Percentiles rank a stretch among this genome's conserved stretches.
These are phyloP conservation scores for Yamadazyma paraphyllophila DNA, from an alignment of 805 yeast species.

Conservation along the genomic window DNA sequence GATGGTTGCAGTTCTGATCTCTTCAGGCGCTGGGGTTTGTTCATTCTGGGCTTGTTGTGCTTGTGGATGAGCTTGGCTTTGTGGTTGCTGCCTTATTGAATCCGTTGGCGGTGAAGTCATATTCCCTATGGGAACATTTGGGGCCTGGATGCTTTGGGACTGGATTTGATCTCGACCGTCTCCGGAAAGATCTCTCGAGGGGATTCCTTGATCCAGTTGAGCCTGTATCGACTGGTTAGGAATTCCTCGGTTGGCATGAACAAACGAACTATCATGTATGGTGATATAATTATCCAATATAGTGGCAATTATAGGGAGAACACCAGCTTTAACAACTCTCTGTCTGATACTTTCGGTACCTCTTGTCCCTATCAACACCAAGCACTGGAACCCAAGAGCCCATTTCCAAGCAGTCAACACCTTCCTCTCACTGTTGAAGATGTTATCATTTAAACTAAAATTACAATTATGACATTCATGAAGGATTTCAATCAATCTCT, in stretches of 20 bases:
- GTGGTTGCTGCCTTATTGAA: background rate
- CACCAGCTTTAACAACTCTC: conserved; percentile 87
- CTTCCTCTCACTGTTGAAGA: conserved; percentile 38
- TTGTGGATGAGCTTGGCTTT: background rate
- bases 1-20: background rate
- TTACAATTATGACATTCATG: conserved; percentile 65
- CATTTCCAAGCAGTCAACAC: conserved; percentile 92
- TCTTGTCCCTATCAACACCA: conserved; percentile 86
- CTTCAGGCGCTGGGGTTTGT: background rate
- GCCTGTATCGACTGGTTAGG: background rate
- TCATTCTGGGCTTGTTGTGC: background rate
- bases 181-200: background rate
- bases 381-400: conserved; percentile 91
- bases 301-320: conserved; percentile 87
- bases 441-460: conserved; percentile 27
- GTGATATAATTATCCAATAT: conserved; percentile 81
- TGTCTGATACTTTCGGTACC: conserved; percentile 86
- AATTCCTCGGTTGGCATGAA: conserved; percentile 27
- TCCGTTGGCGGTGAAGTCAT: background rate
- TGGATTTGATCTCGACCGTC: background rate
- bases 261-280: conserved; percentile 38
- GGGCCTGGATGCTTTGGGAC: background rate
- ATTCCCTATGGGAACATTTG: background rate
- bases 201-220: background rate
- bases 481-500: conserved; percentile 78